Evolutionary conservation across 2,329 filamentous ascomycete species (phyloP).

Genomic region (Zarea fungicola): DNA sequence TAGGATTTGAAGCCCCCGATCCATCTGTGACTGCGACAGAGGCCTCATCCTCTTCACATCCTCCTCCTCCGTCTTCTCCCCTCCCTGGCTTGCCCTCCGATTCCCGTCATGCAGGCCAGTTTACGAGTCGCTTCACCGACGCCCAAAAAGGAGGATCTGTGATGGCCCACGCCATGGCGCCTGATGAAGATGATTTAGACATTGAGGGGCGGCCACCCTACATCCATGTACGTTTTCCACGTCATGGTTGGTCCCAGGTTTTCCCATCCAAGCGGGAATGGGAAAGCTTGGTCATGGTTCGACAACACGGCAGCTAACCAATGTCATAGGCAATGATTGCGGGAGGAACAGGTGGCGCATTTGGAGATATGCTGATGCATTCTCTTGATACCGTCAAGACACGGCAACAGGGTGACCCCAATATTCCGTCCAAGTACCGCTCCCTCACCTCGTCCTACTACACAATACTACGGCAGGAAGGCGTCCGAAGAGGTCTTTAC

Average conservation of each 20-base stretch:
- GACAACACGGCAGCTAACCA: neutral
- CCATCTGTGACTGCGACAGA: slow-evolving; percentile 13
- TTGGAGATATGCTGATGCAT: slow-evolving; percentile 97
- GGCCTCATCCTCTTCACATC: too few relatives aligned
- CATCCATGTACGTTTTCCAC: slow-evolving; percentile 32
- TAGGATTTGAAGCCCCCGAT: slow-evolving; percentile 12
- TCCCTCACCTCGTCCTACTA: slow-evolving; percentile 86
- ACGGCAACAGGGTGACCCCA: slow-evolving; percentile 91
- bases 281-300: neutral
- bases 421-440: slow-evolving; percentile 87
- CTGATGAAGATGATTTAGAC: slow-evolving; percentile 32
- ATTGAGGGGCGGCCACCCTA: slow-evolving; percentile 40
- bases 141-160: slow-evolving; percentile 21
- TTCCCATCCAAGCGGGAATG: too few relatives aligned
- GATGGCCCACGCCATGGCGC: slow-evolving; percentile 27
- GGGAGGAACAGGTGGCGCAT: slow-evolving; percentile 85
- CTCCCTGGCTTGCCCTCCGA: slow-evolving; percentile 10
- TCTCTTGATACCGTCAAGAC: slow-evolving; percentile 98
- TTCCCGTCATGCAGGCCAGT: slow-evolving; percentile 30
- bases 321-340: slow-evolving; percentile 78
- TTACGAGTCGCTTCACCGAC: slow-evolving; percentile 22
- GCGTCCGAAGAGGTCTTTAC: slow-evolving; percentile 78
- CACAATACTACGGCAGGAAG: slow-evolving; percentile 91
- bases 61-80: neutral
- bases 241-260: too few relatives aligned